phyloP scores from a whole-genome alignment of 2,329 filamentous ascomycete genomes.

The Xylariaceae sp. region DNA sequence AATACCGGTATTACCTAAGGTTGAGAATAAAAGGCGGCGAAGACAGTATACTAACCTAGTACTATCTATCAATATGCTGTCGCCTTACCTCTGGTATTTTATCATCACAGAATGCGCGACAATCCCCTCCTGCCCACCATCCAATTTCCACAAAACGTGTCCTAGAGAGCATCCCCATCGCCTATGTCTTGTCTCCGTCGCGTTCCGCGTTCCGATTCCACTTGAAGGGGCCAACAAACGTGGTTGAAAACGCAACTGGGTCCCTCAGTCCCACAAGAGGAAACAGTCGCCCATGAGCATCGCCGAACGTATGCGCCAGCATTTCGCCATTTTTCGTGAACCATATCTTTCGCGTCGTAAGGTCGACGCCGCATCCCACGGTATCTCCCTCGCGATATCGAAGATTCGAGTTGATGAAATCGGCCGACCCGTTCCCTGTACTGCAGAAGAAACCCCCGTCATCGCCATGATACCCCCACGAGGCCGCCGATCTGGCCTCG shows the following conservation, averaged over 20 bases:
- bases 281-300: conserved; percentile 1
- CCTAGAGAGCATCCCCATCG: too few species aligned
- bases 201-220: neutral
- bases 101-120: too few species aligned
- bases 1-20: too few species aligned
- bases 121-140: too few species aligned
- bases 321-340: neutral
- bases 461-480: neutral
- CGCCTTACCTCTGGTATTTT: too few species aligned
- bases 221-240: neutral
- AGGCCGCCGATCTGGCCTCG: neutral
- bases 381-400: neutral
- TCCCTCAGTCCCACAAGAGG: neutral
- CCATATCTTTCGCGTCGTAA: conserved; percentile 1
- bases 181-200: neutral
- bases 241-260: neutral
- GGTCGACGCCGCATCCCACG: neutral
- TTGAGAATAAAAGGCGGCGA: too few species aligned
- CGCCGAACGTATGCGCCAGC: neutral
- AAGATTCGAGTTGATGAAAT: neutral
- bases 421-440: neutral
- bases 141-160: too few species aligned
- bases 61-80: too few species aligned
- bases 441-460: neutral
- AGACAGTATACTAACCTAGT: too few species aligned